Base-by-base conservation (phyloP, 2,329 filamentous ascomycete genomes). In the Parafenestella ontariensis region DNA sequence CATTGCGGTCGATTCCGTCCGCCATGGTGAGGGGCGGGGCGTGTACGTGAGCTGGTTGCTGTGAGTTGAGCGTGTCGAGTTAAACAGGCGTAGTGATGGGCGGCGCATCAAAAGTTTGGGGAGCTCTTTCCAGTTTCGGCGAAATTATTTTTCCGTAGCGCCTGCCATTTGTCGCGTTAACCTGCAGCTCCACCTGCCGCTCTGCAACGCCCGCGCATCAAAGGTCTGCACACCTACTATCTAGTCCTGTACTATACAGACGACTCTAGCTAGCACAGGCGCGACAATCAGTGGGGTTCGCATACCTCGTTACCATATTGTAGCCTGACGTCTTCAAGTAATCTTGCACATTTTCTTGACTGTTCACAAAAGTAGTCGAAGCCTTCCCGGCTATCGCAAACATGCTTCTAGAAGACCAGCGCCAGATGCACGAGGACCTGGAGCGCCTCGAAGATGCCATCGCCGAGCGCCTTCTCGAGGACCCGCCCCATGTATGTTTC, bases 381-480 rank as follows among this genome's bases (percentile, higher is more conserved):
- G 13, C 36, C 40, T 24, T 40, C 48, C 52, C 43, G 59, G 65
- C 63, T 66, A 61, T 51, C 47, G 59, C 59, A 62, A 73, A 39
- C 33, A 87, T 97, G 92, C 81, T 96, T 65, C 80, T 97, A 61
- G 96, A 99, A 82, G 93, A 98, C 68, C 90, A 98, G 79, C 87
- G 95, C 68, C 92, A 91, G 70, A 86, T 97, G 68, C 93, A 97
- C 69, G 95, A 99, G 85, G 95, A 99, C 78, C 81, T 99, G 46
- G 95, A 99, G 83, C 89, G 95, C 61, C 85, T 99, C 55, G 95
- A 99, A 79, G 92, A 96, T 76, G 95, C 91, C 49, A 89, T 97
- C 69, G 89, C 91, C 49, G 93, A 98, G 79, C 90, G 93, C 70
- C 86, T 96, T 56, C 84, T 87, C 59, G 92, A 97, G 64, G 92